Evolutionary conservation across 371 early-diverging fungal genomes (phyloP), one percentile per base, ranked within the genome.

Genomic region (Nematocida sp.): DNA sequence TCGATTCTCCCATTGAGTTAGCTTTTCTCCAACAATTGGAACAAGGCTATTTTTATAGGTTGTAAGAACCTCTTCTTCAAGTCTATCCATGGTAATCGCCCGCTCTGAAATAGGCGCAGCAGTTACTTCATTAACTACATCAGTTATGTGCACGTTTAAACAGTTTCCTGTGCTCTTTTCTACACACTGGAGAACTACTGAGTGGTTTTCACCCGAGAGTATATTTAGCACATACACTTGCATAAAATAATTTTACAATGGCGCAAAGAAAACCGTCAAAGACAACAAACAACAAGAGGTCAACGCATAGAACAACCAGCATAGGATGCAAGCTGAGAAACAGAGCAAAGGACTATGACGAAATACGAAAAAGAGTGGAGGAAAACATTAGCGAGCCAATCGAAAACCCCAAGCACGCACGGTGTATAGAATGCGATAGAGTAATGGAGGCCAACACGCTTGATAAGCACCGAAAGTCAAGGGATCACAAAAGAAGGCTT

Each of bases 231-330:
- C 57, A 33, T 67, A 23, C 27, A 56, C 61, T 11, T 18, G 15
- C 69, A 78, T 70, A 57, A 78, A 78, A 64, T 64, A 64, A 64
- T 42, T 54, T 78, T 78, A 57, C 23, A 20, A 78, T 78, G 80
- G 66, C 71, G 15, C 56, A 60, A 69, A 56, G 80, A 57, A 67
- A 55, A 42, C 80, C 69, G 33, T 78, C 80, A 7, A 78, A 67
- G 56, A 11, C 52, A 50, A 66, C 52, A 11, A 78, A 78, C 58
- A 78, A 66, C 23, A 69, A 56, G 46, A 5, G 23, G 23, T 27
- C 71, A 57, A 54, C 54, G 46, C 64, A 78, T 60, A 57, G 69
- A 47, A 66, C 44, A 4, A 42, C 69, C 25, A 54, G 71, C 39
- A 50, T 82, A 50, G 60, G 80, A 15, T 78, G 80, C 69, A 78